Evolutionary conservation across 768 basidiomycete genomes (phyloP).

Genomic region (Leucosporidium scottii): DNA sequence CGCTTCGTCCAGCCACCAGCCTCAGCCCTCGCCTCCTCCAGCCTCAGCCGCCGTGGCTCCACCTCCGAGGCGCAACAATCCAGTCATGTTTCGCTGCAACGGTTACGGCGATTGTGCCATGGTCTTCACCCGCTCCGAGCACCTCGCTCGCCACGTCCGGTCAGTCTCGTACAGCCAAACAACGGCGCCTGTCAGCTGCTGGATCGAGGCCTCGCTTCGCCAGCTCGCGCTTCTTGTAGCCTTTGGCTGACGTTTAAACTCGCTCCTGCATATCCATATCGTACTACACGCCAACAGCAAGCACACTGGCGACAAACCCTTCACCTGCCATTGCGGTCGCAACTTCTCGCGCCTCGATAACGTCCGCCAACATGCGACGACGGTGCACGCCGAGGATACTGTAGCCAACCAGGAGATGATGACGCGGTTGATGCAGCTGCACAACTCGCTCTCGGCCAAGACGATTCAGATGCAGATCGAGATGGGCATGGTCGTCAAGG

Average conservation of each 20-base stretch:
- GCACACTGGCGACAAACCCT: slow-evolving; percentile 96
- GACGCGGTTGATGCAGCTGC: slow-evolving; percentile 75
- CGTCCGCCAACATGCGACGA: slow-evolving; percentile 91
- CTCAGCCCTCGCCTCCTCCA: not conserved
- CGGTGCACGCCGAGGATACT: slow-evolving; percentile 84
- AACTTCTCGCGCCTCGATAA: slow-evolving; percentile 96
- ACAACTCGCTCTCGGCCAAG: slow-evolving; percentile 64
- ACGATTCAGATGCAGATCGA: slow-evolving; percentile 30
- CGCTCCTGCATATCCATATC: not conserved
- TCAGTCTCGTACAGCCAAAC: slow-evolving; percentile 43
- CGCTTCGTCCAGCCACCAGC: too few relatives aligned
- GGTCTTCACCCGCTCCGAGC: slow-evolving; percentile 93
- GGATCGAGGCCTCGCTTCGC: slow-evolving; percentile 24
- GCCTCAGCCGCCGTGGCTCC: not conserved
- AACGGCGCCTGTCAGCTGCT: slow-evolving; percentile 10
- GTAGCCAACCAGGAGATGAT: slow-evolving; percentile 85
- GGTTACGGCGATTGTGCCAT: slow-evolving; percentile 93
- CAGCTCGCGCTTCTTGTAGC: slow-evolving; percentile 2
- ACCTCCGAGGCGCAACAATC: not conserved
- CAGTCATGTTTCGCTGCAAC: slow-evolving; percentile 65
- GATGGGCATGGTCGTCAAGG: slow-evolving; percentile 25
- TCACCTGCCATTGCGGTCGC: slow-evolving; percentile 90
- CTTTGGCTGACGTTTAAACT: not conserved
- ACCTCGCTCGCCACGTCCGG: slow-evolving; percentile 92
- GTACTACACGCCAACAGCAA: slow-evolving; percentile 54